Conservation (phyloP, 1,284 basidiomycete genomes). For the Exobasidium rhododendri region DNA sequence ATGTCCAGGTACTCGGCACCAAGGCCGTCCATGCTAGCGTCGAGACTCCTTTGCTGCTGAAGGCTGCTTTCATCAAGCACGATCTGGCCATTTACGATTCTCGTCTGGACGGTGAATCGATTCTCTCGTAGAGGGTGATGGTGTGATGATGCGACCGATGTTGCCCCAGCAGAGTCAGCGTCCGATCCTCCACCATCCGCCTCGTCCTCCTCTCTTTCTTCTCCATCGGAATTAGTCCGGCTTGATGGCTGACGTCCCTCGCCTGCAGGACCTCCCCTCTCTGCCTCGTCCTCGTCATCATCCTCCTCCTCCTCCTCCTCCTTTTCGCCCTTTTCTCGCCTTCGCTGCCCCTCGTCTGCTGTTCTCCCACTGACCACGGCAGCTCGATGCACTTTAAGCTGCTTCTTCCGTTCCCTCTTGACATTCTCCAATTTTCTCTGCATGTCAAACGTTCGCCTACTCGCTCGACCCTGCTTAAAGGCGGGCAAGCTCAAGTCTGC, state of each 20-base stretch:
- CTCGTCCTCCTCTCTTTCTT: slow-evolving; percentile 27
- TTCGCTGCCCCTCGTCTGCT: not conserved
- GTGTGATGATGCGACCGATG: slow-evolving; percentile 17
- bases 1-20: slow-evolving; percentile 75
- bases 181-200: slow-evolving; percentile 18
- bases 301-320: slow-evolving; percentile 5
- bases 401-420: slow-evolving; percentile 24
- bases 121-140: slow-evolving; percentile 45
- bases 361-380: not conserved
- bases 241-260: too few species aligned
- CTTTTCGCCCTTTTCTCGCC: slow-evolving; percentile 19
- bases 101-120: slow-evolving; percentile 50
- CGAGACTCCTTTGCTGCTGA: slow-evolving; percentile 39
- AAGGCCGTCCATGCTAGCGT: slow-evolving; percentile 26
- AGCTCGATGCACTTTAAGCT: slow-evolving; percentile 5
- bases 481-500: slow-evolving; percentile 30
- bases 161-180: slow-evolving; percentile 17
- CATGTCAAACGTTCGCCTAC: slow-evolving; percentile 46
- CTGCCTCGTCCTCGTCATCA: slow-evolving; percentile 16
- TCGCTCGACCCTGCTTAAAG: slow-evolving; percentile 40
- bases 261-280: slow-evolving; percentile 17
- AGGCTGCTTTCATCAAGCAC: slow-evolving; percentile 55
- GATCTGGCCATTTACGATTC: slow-evolving; percentile 55
- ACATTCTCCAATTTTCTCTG: slow-evolving; percentile 36
- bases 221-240: not conserved